These are phyloP conservation scores for Gymnopilus dilepis DNA, from an alignment of 768 basidiomycete species.

Conservation along the genomic window DNA sequence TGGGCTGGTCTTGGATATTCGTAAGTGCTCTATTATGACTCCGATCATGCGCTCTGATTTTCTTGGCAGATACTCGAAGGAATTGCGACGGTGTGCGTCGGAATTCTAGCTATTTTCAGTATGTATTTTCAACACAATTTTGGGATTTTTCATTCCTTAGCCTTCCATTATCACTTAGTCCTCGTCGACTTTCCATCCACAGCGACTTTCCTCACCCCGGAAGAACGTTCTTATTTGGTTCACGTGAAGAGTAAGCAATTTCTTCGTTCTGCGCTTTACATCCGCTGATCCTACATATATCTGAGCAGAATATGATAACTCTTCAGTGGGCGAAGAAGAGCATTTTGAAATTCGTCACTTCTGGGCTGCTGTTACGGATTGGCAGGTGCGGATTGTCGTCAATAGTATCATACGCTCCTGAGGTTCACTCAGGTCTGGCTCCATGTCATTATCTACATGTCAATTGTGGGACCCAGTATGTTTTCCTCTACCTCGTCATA, in stretches of 20 bases:
- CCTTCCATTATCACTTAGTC: constrained; percentile 37
- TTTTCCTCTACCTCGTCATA: no score
- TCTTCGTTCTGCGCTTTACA: not conserved
- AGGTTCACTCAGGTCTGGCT: constrained; percentile 49
- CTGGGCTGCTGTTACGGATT: constrained; percentile 58
- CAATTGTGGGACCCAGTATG: constrained; percentile 63
- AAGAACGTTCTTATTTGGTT: constrained; percentile 60
- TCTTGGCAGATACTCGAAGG: constrained; percentile 65
- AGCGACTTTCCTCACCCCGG: constrained; percentile 66
- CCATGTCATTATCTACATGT: constrained; percentile 65
- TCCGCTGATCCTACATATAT: not conserved
- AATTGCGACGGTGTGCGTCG: constrained; percentile 61
- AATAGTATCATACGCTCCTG: not conserved
- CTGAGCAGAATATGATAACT: constrained; percentile 56
- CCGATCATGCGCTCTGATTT: not conserved
- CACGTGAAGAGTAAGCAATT: constrained; percentile 61
- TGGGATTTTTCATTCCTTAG: not conserved
- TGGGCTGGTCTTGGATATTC: constrained; percentile 76
- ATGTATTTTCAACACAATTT: not conserved
- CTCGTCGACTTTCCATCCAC: constrained; percentile 67
- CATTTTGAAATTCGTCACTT: constrained; percentile 59
- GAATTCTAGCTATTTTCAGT: constrained; percentile 57
- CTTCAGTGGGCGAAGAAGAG: constrained; percentile 65
- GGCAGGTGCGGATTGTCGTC: constrained; percentile 55
- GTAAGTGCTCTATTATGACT: constrained; percentile 38